These are phyloP conservation scores for Peronospora tabacina DNA, from an alignment of 352 stramenopile species.

Conservation along the genomic window DNA sequence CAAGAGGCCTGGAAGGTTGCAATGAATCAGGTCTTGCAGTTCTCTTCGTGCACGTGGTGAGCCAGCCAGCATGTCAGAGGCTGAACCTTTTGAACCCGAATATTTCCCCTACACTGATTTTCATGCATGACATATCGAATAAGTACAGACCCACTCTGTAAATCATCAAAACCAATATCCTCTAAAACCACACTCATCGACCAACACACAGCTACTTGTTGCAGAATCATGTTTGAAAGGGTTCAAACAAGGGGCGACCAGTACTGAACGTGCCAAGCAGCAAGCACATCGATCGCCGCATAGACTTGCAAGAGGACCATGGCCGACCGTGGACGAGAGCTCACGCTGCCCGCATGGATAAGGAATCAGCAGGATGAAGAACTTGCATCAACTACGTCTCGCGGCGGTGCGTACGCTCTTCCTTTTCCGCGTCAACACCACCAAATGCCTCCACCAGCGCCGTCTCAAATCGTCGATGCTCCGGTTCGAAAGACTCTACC, in stretches of 20 bases:
- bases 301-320: conserved; percentile 26
- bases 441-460: conserved; percentile 19
- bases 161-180: background rate
- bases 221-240: background rate
- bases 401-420: conserved; percentile 13
- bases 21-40: too few species aligned
- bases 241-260: conserved; percentile 1
- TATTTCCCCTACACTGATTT: too few species aligned
- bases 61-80: too few species aligned
- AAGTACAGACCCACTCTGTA: too few species aligned
- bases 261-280: conserved; percentile 12
- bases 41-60: too few species aligned
- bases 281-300: conserved; percentile 7
- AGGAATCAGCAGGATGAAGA: conserved; percentile 58
- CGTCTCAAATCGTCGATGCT: conserved; percentile 58
- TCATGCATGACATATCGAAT: too few species aligned
- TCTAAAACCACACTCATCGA: background rate
- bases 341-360: conserved; percentile 86
- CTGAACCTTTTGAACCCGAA: too few species aligned
- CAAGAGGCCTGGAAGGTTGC: too few species aligned
- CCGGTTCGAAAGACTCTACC: conserved; percentile 25
- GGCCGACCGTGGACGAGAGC: conserved; percentile 71
- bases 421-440: conserved; percentile 5
- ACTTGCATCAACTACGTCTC: conserved; percentile 8
- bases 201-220: background rate